Percentiles rank a stretch among this genome's conserved stretches.
Evolutionary conservation across 768 basidiomycete genomes (phyloP).

Genomic region (Cystofilobasidium ferigula): DNA sequence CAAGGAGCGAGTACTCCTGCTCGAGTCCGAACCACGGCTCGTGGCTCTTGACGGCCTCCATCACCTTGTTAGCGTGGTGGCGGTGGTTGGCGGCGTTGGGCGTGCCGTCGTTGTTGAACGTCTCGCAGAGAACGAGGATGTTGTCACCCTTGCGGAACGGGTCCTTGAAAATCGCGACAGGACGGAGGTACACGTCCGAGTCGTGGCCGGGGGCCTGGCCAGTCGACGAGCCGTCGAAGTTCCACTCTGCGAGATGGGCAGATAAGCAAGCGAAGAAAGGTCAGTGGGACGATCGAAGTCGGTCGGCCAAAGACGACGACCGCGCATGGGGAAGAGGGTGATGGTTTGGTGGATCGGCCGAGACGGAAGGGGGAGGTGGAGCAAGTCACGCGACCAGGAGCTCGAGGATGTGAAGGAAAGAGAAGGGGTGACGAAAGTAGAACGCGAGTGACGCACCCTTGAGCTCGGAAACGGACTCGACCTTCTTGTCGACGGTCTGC

Average conservation of each 20-base stretch:
- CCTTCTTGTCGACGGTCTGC: constrained; percentile 18
- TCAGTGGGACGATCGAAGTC: not conserved
- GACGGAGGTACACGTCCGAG: constrained; percentile 88
- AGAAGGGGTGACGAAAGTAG: not conserved
- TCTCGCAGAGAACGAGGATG: constrained; percentile 85
- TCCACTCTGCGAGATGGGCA: constrained; percentile 16
- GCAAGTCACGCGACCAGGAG: not conserved
- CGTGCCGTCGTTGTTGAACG: constrained; percentile 97
- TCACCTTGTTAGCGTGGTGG: constrained; percentile 83
- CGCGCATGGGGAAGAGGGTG: not conserved
- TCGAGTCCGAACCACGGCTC: constrained; percentile 97
- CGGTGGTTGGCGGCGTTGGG: constrained; percentile 95
- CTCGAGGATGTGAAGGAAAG: not conserved
- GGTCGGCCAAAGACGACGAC: not conserved
- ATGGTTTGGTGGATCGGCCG: not conserved
- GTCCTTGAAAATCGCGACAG: constrained; percentile 93
- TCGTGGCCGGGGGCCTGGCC: constrained; percentile 91
- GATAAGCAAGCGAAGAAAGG: not conserved
- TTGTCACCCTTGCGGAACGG: constrained; percentile 98
- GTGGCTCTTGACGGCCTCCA: constrained; percentile 67
- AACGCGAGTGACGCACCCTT: constrained; percentile 23
- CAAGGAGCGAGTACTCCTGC: constrained; percentile 98
- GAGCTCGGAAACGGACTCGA: constrained; percentile 24
- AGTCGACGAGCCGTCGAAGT: constrained; percentile 41
- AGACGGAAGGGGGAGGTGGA: not conserved